Evolutionary conservation across 371 early-diverging fungal species (phyloP), one percentile per base, ranked within the genome.

Genomic region (Mortierella sp.): DNA sequence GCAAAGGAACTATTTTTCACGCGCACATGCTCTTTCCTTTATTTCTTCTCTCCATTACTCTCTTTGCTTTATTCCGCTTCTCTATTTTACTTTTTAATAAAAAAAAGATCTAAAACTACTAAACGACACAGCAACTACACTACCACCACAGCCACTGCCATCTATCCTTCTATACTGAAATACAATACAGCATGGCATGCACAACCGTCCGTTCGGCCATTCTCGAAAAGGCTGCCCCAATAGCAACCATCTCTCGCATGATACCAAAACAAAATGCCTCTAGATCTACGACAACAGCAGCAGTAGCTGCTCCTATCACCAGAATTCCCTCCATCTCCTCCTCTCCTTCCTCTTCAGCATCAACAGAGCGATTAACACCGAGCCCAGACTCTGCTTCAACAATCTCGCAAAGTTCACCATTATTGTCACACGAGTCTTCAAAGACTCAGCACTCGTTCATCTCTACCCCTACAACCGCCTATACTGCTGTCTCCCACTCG

Each of bases 161-260:
- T n/a, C n/a, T n/a, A n/a, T n/a, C n/a, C 26, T 49, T n/a, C 17
- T 9, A 49, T 6, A 49, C 6, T n/a, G 26, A 56, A 29, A 56
- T 56, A 56, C 3, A 29, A 32, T 49, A 29, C 32, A 42, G 0
- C 29, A 76, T 76, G 76, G 71, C 76, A 32, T 76, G 76, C 71
- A 51, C 76, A 70, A 57, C 76, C 0, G 49, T 76, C 54, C 76
- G 76, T 32, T 61, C 71, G 5, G 59, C 57, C 45, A 35, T 76
- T 45, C 64, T 70, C 59, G 76, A 70, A 63, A 70, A 61, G 67
- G 64, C 66, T 34, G 37, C 64, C 3, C 66, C 76, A 37, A 70
- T 70, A 49, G 66, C 76, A 3, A 54, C 66, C 53, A 53, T 76
- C 66, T 43, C 59, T 29, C 70, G 76, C 13, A 22, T 61, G 12